phyloP scores from a whole-genome alignment of 2,329 filamentous ascomycete species.

The Penicillium palitans region DNA sequence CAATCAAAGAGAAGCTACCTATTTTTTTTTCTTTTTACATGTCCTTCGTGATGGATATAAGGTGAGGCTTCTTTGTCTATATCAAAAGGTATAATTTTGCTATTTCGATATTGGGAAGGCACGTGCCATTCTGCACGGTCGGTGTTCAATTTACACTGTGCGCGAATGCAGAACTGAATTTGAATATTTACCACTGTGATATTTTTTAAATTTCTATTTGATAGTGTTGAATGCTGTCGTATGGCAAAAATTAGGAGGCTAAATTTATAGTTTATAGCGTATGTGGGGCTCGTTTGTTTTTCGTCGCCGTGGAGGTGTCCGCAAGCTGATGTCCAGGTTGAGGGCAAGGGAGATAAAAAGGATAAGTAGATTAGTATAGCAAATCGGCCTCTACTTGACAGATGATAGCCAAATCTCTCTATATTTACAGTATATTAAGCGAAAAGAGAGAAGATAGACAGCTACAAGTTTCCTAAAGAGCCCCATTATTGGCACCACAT shows the following conservation, averaged over 20 bases:
- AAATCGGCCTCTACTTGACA: background rate
- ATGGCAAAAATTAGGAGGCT: background rate
- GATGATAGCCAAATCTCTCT: too few species aligned
- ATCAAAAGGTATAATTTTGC: background rate
- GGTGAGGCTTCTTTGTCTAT: background rate
- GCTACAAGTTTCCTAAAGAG: background rate
- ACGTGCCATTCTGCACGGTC: background rate
- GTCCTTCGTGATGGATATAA: background rate
- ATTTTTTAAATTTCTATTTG: background rate
- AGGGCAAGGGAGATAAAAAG: too few species aligned
- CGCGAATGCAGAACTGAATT: background rate
- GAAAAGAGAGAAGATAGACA: background rate
- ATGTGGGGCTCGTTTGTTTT: background rate
- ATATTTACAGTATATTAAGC: background rate
- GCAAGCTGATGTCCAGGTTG: too few species aligned
- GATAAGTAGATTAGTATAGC: too few species aligned
- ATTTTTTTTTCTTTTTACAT: slow-evolving; percentile 56
- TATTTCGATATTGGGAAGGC: background rate
- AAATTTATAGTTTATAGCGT: background rate
- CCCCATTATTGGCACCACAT: background rate
- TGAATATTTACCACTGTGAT: background rate
- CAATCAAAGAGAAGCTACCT: slow-evolving; percentile 75
- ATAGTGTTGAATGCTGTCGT: too few species aligned
- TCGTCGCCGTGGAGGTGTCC: background rate
- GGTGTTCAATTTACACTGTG: background rate